Evolutionary conservation across 495 filamentous ascomycete genomes (phyloP).

Genomic region (Penicillium samsonianum): DNA sequence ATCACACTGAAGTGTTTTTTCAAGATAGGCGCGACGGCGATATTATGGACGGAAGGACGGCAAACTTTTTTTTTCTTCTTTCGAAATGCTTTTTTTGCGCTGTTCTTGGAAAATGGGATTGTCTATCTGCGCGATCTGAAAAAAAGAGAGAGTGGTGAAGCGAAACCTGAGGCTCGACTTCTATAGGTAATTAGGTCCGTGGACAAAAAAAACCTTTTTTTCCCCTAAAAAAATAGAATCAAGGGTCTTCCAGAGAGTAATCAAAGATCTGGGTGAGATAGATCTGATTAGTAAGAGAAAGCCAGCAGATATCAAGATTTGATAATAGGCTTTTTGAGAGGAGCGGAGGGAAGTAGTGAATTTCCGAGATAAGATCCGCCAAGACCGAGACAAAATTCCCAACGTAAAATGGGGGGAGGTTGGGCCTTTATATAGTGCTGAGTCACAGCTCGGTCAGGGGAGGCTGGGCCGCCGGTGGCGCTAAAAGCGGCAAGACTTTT

Average conservation of each 20-base stretch:
- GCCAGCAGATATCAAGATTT: slow-evolving; percentile 22
- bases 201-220: slow-evolving; percentile 10
- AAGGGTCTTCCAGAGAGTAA: slow-evolving; percentile 20
- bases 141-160: slow-evolving; percentile 38
- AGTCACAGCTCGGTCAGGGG: slow-evolving; percentile 44
- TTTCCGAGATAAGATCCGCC: slow-evolving; percentile 41
- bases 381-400: slow-evolving; percentile 50
- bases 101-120: slow-evolving; percentile 28
- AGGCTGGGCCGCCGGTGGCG: slow-evolving; percentile 45
- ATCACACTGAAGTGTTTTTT: slow-evolving; percentile 53
- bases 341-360: slow-evolving; percentile 31
- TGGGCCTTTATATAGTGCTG: slow-evolving; percentile 52
- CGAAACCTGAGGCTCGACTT: slow-evolving; percentile 13
- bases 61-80: slow-evolving; percentile 24
- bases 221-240: slow-evolving; percentile 8
- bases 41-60: slow-evolving; percentile 25
- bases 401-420: slow-evolving; percentile 39
- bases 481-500: slow-evolving; percentile 43
- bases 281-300: slow-evolving; percentile 25
- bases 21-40: slow-evolving; percentile 23
- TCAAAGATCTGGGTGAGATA: slow-evolving; percentile 19
- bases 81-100: slow-evolving; percentile 28
- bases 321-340: slow-evolving; percentile 18
- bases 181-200: slow-evolving; percentile 12
- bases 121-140: slow-evolving; percentile 42